Evolutionary conservation across 169 alveolate species (phyloP).

Genomic region (Eimeria falciformis): DNA sequence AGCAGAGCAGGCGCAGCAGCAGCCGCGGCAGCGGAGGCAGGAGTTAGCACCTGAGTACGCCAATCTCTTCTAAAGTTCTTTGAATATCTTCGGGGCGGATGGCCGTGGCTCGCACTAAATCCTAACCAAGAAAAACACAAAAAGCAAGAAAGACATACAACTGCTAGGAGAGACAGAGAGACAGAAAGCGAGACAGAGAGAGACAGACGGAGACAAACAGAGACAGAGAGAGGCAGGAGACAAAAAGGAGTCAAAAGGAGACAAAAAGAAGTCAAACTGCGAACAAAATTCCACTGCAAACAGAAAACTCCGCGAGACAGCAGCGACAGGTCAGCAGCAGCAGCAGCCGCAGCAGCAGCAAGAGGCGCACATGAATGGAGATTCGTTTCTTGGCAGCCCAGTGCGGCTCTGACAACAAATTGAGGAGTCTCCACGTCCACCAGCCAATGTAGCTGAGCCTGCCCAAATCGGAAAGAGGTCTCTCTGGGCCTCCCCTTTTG

Average conservation of each 20-base stretch:
- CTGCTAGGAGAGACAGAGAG: background rate
- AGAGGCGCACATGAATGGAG: conserved; percentile 30
- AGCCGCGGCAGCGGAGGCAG: background rate
- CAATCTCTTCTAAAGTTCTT: conserved; percentile 75
- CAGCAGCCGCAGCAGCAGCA: background rate
- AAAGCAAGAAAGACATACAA: background rate
- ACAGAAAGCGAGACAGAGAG: background rate
- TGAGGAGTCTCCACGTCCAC: conserved; percentile 73
- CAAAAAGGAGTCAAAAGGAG: background rate
- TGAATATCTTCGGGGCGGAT: conserved; percentile 77
- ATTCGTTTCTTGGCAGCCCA: conserved; percentile 50
- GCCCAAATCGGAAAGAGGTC: conserved; percentile 98
- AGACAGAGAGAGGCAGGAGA: background rate
- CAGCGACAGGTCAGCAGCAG: background rate
- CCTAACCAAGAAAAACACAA: conserved; percentile 42
- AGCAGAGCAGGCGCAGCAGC: background rate
- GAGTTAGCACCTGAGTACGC: conserved; percentile 66
- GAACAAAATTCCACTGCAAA: background rate
- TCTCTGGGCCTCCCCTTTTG: conserved; percentile 97
- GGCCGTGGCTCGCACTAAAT: conserved; percentile 74
- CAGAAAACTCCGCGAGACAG: background rate
- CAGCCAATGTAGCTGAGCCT: conserved; percentile 91
- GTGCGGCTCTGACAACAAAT: conserved; percentile 51
- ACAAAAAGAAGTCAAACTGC: background rate
- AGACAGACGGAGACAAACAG: background rate